Percentiles rank a stretch among this genome's conserved stretches.
Conservation (phyloP, 768 basidiomycete genomes). For the Mycena chlorophos region DNA sequence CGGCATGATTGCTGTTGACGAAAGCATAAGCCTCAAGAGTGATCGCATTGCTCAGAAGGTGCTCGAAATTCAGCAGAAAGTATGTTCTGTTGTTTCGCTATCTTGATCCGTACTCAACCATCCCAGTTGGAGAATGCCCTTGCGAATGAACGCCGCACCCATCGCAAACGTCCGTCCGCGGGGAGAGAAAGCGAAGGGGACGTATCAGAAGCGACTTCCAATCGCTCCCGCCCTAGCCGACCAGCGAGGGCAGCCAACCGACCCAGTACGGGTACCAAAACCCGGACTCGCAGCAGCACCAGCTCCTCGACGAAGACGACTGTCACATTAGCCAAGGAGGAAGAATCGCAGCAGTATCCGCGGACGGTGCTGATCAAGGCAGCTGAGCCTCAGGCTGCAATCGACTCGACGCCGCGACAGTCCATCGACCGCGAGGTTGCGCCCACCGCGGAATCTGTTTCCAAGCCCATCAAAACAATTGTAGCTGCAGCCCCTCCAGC, state of each 20-base stretch:
- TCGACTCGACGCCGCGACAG: slow-evolving; percentile 39
- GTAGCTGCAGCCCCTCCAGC: slow-evolving; percentile 28
- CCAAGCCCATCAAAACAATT: slow-evolving; percentile 36
- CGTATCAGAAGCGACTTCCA: slow-evolving; percentile 46
- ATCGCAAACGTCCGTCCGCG: slow-evolving; percentile 37
- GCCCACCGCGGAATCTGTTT: slow-evolving; percentile 34
- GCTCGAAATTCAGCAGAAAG: slow-evolving; percentile 88
- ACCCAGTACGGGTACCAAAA: slow-evolving; percentile 36
- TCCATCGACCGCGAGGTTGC: slow-evolving; percentile 39
- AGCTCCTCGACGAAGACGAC: slow-evolving; percentile 61
- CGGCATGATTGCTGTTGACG: slow-evolving; percentile 84
- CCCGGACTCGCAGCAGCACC: slow-evolving; percentile 59
- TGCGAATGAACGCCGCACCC: slow-evolving; percentile 52
- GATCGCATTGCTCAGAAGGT: slow-evolving; percentile 90
- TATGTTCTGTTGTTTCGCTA: slow-evolving; percentile 31
- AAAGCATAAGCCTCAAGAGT: slow-evolving; percentile 79
- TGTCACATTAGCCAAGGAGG: slow-evolving; percentile 31
- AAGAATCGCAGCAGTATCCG: slow-evolving; percentile 27
- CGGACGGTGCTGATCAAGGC: slow-evolving; percentile 30
- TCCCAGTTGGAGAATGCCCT: slow-evolving; percentile 74
- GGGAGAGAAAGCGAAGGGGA: slow-evolving; percentile 58
- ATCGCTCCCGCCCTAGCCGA: slow-evolving; percentile 44
- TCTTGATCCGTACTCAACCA: slow-evolving; percentile 9
- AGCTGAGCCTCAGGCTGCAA: slow-evolving; percentile 30
- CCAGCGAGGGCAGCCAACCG: slow-evolving; percentile 32